Conservation (phyloP, 2,329 filamentous ascomycete species). For the Penicillium brasilianum region DNA sequence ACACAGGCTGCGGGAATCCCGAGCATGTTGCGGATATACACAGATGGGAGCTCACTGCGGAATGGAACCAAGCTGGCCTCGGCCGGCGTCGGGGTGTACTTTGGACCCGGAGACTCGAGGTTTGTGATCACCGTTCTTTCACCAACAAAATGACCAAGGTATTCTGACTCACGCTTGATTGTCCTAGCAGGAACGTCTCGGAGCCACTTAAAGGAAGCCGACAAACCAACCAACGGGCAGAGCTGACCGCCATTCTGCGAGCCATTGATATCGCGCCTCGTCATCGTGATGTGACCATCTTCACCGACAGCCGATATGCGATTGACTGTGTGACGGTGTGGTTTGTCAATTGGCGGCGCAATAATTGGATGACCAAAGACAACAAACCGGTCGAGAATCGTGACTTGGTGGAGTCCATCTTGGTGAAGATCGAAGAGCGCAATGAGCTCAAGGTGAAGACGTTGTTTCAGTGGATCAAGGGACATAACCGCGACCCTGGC, state of each 20-base stretch:
- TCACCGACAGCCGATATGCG: slow-evolving; percentile 87
- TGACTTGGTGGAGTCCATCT: slow-evolving; percentile 77
- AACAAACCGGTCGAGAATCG: slow-evolving; percentile 80
- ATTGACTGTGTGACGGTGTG: slow-evolving; percentile 89
- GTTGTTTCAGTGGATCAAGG: slow-evolving; percentile 86
- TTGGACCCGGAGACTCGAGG: slow-evolving; percentile 63
- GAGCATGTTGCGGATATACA: slow-evolving; percentile 64
- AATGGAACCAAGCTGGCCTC: slow-evolving; percentile 62
- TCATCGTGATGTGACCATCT: slow-evolving; percentile 73
- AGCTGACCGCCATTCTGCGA: slow-evolving; percentile 84
- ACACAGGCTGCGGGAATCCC: slow-evolving; percentile 49
- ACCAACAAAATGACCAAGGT: neutral
- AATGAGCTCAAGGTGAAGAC: slow-evolving; percentile 65
- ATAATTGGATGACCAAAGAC: slow-evolving; percentile 76
- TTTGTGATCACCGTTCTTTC: slow-evolving; percentile 39
- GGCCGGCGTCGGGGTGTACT: slow-evolving; percentile 68
- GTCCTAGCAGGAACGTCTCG: slow-evolving; percentile 66
- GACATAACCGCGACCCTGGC: slow-evolving; percentile 73
- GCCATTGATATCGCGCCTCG: slow-evolving; percentile 76
- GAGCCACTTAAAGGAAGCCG: slow-evolving; percentile 73
- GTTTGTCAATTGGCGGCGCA: slow-evolving; percentile 75
- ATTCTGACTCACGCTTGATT: slow-evolving; percentile 32
- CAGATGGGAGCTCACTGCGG: slow-evolving; percentile 65
- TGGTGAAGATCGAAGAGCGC: slow-evolving; percentile 73
- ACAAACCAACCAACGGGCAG: slow-evolving; percentile 96